phyloP scores from a whole-genome alignment of 352 stramenopile species.

The Plasmopara muralis region DNA sequence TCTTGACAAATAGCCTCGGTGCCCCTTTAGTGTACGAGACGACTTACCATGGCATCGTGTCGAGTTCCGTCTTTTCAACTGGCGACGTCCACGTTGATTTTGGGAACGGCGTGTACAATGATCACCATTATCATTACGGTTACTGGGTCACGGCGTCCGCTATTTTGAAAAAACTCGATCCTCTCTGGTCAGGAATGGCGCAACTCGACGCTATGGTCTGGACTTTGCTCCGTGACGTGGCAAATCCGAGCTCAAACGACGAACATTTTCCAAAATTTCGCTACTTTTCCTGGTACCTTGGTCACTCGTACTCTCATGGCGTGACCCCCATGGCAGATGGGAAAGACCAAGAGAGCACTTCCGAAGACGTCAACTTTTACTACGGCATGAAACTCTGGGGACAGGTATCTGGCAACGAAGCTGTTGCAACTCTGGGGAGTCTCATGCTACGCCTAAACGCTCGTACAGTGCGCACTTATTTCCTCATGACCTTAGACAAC shows the following conservation, averaged over 20 bases:
- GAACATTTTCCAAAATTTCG: slow-evolving; percentile 49
- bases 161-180: slow-evolving; percentile 46
- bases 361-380: slow-evolving; percentile 61
- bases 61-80: slow-evolving; percentile 24
- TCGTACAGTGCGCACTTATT: slow-evolving; percentile 42
- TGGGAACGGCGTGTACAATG: slow-evolving; percentile 63
- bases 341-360: slow-evolving; percentile 58
- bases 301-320: slow-evolving; percentile 42
- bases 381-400: slow-evolving; percentile 64
- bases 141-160: slow-evolving; percentile 56
- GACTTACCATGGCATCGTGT: slow-evolving; percentile 44
- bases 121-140: slow-evolving; percentile 72
- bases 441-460: slow-evolving; percentile 59
- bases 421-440: slow-evolving; percentile 42
- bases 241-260: slow-evolving; percentile 41
- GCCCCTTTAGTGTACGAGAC: slow-evolving; percentile 45
- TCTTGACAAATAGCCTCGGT: slow-evolving; percentile 34
- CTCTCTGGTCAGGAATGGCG: slow-evolving; percentile 29
- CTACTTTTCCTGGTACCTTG: slow-evolving; percentile 51
- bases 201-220: slow-evolving; percentile 41
- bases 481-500: slow-evolving; percentile 53
- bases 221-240: slow-evolving; percentile 50
- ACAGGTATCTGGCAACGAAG: slow-evolving; percentile 31
- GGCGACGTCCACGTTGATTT: slow-evolving; percentile 43
- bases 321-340: slow-evolving; percentile 33